Evolutionary conservation across 805 yeast species (phyloP), one percentile per base, ranked within the genome.

Genomic region (Groenewaldozyma tartarivorans): DNA sequence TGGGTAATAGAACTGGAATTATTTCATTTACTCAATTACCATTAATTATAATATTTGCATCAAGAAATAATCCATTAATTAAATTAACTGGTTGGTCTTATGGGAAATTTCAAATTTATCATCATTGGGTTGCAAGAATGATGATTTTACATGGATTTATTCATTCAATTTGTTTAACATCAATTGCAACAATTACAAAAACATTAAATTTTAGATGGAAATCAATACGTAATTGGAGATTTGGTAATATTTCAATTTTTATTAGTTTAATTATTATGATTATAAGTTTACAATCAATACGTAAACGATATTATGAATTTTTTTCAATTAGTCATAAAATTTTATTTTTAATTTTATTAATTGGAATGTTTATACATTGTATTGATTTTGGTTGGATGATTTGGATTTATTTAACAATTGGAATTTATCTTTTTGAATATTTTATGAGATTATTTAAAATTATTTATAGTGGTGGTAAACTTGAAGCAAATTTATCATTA

Each of bases 61-160:
- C 80, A 29, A 66, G 92, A 49, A 83, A 83, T 55, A 83, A 81
- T 54, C 75, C 83, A 16, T 62, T 82, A 50, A 71, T 72, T 46
- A 61, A 60, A 51, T 41, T 80, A 5, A 72, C 87, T 1, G 85
- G 87, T 1, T 68, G 81, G 64, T 58, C 76, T 0, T 78, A 72
- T 49, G 60, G 77, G 7, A 68, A 80, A 1, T 81, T 82, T 60
- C 67, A 76, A 50, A 60, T 68, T 21, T 75, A 71, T 52, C 95
- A 84, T 58, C 43, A 60, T 5, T 58, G 63, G 62, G 42, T 51
- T 4, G 54, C 58, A 5, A 43, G 60, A 21, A 39, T 46, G 17
- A 47, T 44, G 36, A 46, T 51, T 4, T 18, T 52, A n/a, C 43
- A 50, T 33, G 46, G 52, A 5, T 11, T 57, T 3, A 43, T 55